phyloP scores from a whole-genome alignment of 2,329 filamentous ascomycete genomes.

The Fusarium phyllophilum region DNA sequence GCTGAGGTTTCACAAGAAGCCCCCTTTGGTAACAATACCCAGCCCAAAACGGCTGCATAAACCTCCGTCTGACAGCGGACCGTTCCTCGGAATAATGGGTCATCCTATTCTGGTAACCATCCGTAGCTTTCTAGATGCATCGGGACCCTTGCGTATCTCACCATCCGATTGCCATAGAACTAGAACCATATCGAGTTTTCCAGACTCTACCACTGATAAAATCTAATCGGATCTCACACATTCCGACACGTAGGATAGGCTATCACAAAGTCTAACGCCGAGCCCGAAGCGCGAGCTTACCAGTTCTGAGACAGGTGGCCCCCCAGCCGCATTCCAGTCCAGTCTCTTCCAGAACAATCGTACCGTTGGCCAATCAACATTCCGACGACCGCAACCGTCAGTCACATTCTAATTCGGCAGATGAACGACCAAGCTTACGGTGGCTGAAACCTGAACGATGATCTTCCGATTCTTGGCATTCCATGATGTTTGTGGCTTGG shows the following conservation, averaged over 20 bases:
- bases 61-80: not conserved
- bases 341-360: not conserved
- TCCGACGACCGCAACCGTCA: conserved; percentile 5
- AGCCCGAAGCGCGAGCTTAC: not conserved
- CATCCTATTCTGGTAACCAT: accelerated
- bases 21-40: too few species aligned
- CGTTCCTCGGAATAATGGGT: not conserved
- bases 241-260: not conserved
- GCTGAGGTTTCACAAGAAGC: not conserved
- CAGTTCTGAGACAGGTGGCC: not conserved
- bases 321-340: not conserved
- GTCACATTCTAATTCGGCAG: not conserved
- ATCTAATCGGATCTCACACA: not conserved
- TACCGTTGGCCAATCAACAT: not conserved
- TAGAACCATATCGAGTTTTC: not conserved
- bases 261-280: not conserved
- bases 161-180: accelerated
- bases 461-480: not conserved
- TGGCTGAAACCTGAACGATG: conserved; percentile 7
- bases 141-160: not conserved
- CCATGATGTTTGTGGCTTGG: not conserved
- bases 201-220: not conserved
- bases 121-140: not conserved
- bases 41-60: not conserved
- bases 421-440: not conserved